Percentiles rank a stretch among this genome's conserved stretches.
These are phyloP conservation scores for Eimeria acervulina DNA, from an alignment of 169 alveolate genomes.

Conservation along the genomic window DNA sequence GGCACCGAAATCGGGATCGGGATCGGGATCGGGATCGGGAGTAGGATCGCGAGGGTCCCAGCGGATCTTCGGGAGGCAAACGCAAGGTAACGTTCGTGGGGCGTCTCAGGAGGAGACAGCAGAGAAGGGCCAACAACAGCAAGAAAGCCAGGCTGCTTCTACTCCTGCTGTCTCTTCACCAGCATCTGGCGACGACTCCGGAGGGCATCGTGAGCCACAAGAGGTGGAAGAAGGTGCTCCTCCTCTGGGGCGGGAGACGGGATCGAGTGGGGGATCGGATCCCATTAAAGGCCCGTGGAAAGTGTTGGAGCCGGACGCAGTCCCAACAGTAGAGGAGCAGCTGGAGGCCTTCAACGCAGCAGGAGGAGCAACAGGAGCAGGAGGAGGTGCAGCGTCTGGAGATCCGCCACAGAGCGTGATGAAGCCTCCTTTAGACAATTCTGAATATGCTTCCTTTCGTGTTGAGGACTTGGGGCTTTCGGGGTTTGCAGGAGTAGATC, in stretches of 20 bases:
- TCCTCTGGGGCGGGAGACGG: conserved; percentile 88
- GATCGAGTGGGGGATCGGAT: conserved; percentile 83
- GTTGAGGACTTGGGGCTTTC: not conserved
- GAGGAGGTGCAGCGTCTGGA: not conserved
- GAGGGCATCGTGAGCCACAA: not conserved
- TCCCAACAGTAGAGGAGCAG: conserved; percentile 24
- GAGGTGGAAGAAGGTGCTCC: conserved; percentile 91
- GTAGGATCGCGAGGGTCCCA: not conserved
- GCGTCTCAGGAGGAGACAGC: not conserved
- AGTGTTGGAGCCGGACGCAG: conserved; percentile 88
- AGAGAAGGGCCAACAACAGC: not conserved
- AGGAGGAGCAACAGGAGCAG: not conserved
- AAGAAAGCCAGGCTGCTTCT: not conserved
- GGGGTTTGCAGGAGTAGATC: conserved; percentile 36
- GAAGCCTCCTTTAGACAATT: conserved; percentile 10
- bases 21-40: not conserved
- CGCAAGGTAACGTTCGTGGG: not conserved
- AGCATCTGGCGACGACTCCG: not conserved
- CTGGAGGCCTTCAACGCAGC: not conserved
- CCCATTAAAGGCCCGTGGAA: conserved; percentile 84
- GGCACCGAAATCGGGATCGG: not conserved
- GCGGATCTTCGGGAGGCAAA: not conserved
- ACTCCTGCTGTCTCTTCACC: not conserved
- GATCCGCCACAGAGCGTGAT: not conserved
- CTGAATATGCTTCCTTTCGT: not conserved